Evolutionary conservation across 441 rosid species (phyloP).

Genomic region (Adansonia madagascariensis): DNA sequence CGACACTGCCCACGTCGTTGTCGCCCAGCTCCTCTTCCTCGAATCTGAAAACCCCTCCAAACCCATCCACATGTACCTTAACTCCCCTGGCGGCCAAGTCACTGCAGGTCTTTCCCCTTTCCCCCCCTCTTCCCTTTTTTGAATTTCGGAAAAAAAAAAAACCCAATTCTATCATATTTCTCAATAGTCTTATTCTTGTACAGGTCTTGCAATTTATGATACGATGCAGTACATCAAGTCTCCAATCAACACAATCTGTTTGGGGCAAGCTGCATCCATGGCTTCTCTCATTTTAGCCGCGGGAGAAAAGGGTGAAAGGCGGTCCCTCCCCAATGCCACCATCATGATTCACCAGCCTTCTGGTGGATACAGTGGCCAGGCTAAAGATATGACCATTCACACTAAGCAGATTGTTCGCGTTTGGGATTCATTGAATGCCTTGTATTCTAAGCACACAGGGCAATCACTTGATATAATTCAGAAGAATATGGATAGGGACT

Average conservation of each 20-base stretch:
- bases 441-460: constrained; percentile 80
- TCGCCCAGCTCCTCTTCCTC: constrained; percentile 95
- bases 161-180: constrained; percentile 3
- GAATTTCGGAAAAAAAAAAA: neutral
- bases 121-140: neutral
- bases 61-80: constrained; percentile 95
- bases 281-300: constrained; percentile 94
- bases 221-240: constrained; percentile 96
- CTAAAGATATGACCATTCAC: constrained; percentile 87
- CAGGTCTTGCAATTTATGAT: constrained; percentile 96
- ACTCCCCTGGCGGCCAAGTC: constrained; percentile 98
- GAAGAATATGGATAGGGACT: constrained; percentile 93
- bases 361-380: constrained; percentile 97
- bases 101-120: constrained; percentile 64
- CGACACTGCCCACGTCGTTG: constrained; percentile 89
- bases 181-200: neutral
- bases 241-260: constrained; percentile 84
- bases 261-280: constrained; percentile 99
- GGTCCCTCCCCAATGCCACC: constrained; percentile 87
- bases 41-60: constrained; percentile 97
- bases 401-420: constrained; percentile 90
- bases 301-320: constrained; percentile 85
- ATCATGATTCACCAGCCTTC: constrained; percentile 98
- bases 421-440: constrained; percentile 81
- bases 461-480: constrained; percentile 72